These are phyloP conservation scores for Russula foetens DNA, from an alignment of 768 basidiomycete species.

Conservation along the genomic window DNA sequence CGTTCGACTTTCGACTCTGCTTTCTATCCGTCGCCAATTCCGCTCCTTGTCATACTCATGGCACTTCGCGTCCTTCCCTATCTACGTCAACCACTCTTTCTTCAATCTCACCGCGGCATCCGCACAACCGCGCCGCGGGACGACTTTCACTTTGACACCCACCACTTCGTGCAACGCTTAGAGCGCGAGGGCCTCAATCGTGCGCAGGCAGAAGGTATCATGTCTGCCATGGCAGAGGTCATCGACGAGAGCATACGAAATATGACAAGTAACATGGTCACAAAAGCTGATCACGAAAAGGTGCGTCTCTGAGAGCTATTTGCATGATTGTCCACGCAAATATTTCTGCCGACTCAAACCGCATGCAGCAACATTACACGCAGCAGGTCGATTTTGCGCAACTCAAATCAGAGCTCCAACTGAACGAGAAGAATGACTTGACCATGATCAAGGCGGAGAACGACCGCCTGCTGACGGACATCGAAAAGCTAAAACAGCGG, in stretches of 20 bases:
- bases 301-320: slow-evolving; percentile 31
- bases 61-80: not conserved
- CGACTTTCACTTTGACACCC: slow-evolving; percentile 90
- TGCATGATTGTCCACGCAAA: not conserved
- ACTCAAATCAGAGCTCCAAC: slow-evolving; percentile 90
- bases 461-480: slow-evolving; percentile 83
- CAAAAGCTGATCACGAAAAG: slow-evolving; percentile 95
- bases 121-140: slow-evolving; percentile 11
- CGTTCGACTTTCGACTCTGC: not conserved
- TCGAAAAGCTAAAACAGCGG: slow-evolving; percentile 92
- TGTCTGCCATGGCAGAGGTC: slow-evolving; percentile 94
- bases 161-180: slow-evolving; percentile 86
- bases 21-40: not conserved
- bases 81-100: not conserved
- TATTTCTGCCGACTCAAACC: not conserved
- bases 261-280: slow-evolving; percentile 95
- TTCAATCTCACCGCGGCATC: slow-evolving; percentile 1
- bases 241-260: slow-evolving; percentile 95
- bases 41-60: not conserved
- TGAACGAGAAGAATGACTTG: slow-evolving; percentile 95
- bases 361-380: slow-evolving; percentile 72
- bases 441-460: slow-evolving; percentile 94
- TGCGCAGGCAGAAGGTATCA: slow-evolving; percentile 92
- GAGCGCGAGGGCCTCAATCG: slow-evolving; percentile 85
- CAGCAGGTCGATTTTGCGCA: slow-evolving; percentile 97